Evolutionary conservation across 2,329 filamentous ascomycete species (phyloP), one percentile per base, ranked within the genome.

Genomic region (Aspergillus brunneoviolaceus): DNA sequence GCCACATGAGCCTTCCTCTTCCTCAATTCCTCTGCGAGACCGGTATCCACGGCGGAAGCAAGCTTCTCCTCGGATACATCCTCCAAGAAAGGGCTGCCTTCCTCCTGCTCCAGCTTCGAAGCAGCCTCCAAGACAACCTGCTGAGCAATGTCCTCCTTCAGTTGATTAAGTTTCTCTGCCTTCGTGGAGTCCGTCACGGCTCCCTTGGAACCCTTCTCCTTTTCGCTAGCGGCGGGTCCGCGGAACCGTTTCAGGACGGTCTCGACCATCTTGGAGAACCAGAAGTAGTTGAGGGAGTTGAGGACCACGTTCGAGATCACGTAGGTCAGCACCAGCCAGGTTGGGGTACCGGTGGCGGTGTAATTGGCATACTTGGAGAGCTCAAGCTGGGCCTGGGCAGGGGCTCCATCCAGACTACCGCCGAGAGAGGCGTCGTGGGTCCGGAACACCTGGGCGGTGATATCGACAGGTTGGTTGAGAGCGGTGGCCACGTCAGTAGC

Each of bases 11-110:
- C 60, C 31, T 65, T 72, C 47, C 72, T 63, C 55, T 65, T 67
- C n/a, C 91, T 25, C 92, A 97, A 76, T 84, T 97, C 29, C 93
- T 97, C 77, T 88, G 92, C 72, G 94, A 96, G 90, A 88, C 91
- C 10, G 89, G 90, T 47, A 87, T 92, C 74, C 19, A 71, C 65
- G 5, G 65, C 68, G 3, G 71, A 68, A 9, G 69, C 62, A 33
- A 66, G 62, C 35, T 69, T 62, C 55, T 65, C 61, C 7, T 62
- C 60, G 2, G 62, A 47, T 23, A 63, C 55, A 56, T 74, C 70
- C 11, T 69, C 72, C 12, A 64, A 62, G 51, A 71, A 62, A 2
- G 72, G 58, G 29, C 66, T 67, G 1, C 67, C 67, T 56, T 76
- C 72, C 23, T 76, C 69, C 54, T 70, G 57, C 51, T 70, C 67